Percentiles rank a stretch among this genome's conserved stretches.
phyloP scores from a whole-genome alignment of 805 yeast species.

The Kazachstania kunashirensis region DNA sequence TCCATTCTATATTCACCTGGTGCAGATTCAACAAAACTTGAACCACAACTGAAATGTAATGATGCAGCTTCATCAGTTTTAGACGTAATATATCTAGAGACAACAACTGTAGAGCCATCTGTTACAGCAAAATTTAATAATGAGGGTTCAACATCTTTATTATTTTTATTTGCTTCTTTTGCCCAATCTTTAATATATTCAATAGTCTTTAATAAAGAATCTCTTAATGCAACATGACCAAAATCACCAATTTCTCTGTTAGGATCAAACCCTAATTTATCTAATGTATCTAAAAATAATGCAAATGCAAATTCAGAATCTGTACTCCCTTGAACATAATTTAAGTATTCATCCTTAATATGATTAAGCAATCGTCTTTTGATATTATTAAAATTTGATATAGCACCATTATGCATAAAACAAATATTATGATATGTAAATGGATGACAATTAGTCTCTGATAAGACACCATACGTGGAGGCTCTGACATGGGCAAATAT shows the following conservation, averaged over 20 bases:
- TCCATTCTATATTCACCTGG: conserved; percentile 95
- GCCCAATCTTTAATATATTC: conserved; percentile 75
- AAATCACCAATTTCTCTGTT: conserved; percentile 35
- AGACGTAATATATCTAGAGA: conserved; percentile 80
- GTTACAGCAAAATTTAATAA: conserved; percentile 89
- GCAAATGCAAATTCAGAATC: conserved; percentile 96
- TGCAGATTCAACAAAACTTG: conserved; percentile 77
- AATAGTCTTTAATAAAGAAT: conserved; percentile 66
- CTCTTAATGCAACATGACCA: conserved; percentile 48
- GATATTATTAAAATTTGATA: conserved; percentile 60
- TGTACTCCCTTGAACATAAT: conserved; percentile 82
- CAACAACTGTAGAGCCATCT: conserved; percentile 80
- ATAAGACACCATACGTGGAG: conserved; percentile 84
- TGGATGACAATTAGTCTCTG: conserved; percentile 97
- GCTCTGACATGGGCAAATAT: conserved; percentile 96
- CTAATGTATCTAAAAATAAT: conserved; percentile 65
- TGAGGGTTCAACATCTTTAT: conserved; percentile 53
- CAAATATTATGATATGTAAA: conserved; percentile 76
- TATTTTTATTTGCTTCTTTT: conserved; percentile 36
- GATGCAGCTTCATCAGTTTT: conserved; percentile 94
- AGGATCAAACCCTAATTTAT: conserved; percentile 70
- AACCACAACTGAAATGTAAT: conserved; percentile 86
- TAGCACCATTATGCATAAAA: conserved; percentile 97
- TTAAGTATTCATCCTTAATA: conserved; percentile 69
- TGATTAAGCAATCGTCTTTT: conserved; percentile 66